These are phyloP conservation scores for Fusarium lyarnte DNA, from an alignment of 2,329 filamentous ascomycete species.

Conservation along the genomic window DNA sequence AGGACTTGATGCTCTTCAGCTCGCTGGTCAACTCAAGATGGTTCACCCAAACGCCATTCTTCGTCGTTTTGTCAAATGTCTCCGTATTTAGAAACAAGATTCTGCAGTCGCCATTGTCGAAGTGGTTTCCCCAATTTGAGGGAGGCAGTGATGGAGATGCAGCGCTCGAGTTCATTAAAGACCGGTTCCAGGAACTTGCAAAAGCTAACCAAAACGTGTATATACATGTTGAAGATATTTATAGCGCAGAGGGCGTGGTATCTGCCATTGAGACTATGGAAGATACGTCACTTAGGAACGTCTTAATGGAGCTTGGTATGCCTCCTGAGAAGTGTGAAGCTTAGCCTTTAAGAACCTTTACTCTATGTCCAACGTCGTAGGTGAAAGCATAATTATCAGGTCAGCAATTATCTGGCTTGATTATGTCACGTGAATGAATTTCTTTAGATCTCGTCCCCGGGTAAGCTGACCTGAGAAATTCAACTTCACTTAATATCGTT, in stretches of 20 bases:
- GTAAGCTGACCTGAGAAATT: too few relatives aligned
- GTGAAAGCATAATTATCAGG: too few relatives aligned
- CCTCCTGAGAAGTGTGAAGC: too few relatives aligned
- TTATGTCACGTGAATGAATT: too few relatives aligned
- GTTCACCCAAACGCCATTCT: background rate
- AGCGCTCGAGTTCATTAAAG: background rate
- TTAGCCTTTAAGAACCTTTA: too few relatives aligned
- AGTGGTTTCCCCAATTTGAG: background rate
- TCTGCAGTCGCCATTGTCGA: background rate
- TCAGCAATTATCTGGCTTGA: too few relatives aligned
- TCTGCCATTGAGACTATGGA: background rate
- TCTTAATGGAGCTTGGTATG: background rate
- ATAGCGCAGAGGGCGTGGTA: background rate
- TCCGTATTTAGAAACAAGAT: accelerated
- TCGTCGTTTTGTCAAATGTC: background rate
- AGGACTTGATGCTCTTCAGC: background rate
- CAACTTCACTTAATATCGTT: too few relatives aligned
- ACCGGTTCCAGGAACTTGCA: background rate
- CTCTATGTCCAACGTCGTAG: too few relatives aligned
- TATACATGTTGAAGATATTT: background rate
- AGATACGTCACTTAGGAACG: background rate
- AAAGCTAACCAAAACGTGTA: background rate
- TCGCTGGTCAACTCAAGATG: background rate
- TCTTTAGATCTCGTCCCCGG: too few relatives aligned
- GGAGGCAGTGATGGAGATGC: background rate